phyloP scores from a whole-genome alignment of 768 basidiomycete species.

The Boletus coccyginus region DNA sequence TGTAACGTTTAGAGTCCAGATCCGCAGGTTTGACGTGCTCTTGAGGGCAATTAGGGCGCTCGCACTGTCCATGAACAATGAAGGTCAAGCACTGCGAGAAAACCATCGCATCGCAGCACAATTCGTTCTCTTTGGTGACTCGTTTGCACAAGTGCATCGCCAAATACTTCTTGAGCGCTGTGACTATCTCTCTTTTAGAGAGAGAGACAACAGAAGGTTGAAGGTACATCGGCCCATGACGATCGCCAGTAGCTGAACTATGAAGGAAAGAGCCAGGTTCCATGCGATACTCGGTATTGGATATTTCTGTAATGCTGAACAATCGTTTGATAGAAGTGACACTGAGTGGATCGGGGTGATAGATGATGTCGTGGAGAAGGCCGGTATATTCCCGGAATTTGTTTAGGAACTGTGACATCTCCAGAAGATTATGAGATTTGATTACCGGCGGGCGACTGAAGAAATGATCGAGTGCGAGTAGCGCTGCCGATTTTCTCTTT shows the following conservation, averaged over 20 bases:
- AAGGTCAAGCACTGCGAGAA: too few species aligned
- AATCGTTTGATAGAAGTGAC: too few species aligned
- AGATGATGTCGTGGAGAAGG: too few species aligned
- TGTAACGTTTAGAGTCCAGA: conserved; percentile 33
- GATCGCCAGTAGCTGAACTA: too few species aligned
- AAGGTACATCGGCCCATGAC: background rate
- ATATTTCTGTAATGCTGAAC: too few species aligned
- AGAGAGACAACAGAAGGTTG: conserved; percentile 12
- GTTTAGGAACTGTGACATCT: conserved; percentile 3
- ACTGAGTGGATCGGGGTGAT: too few species aligned
- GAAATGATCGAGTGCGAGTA: conserved; percentile 7
- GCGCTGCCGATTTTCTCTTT: background rate
- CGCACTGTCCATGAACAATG: conserved; percentile 32
- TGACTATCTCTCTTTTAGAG: conserved; percentile 21
- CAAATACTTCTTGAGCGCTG: conserved; percentile 23
- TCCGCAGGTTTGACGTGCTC: conserved; percentile 33
- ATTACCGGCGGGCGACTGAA: conserved; percentile 12
- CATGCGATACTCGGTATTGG: too few species aligned
- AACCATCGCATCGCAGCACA: too few species aligned
- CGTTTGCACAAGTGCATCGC: conserved; percentile 23
- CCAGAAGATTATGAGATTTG: conserved; percentile 19
- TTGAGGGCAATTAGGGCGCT: conserved; percentile 29
- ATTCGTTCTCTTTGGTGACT: conserved; percentile 30
- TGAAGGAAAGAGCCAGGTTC: too few species aligned
- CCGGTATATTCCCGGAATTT: background rate